These are phyloP conservation scores for Rhodofomes roseus DNA, from an alignment of 1,284 basidiomycete genomes.

Conservation along the genomic window DNA sequence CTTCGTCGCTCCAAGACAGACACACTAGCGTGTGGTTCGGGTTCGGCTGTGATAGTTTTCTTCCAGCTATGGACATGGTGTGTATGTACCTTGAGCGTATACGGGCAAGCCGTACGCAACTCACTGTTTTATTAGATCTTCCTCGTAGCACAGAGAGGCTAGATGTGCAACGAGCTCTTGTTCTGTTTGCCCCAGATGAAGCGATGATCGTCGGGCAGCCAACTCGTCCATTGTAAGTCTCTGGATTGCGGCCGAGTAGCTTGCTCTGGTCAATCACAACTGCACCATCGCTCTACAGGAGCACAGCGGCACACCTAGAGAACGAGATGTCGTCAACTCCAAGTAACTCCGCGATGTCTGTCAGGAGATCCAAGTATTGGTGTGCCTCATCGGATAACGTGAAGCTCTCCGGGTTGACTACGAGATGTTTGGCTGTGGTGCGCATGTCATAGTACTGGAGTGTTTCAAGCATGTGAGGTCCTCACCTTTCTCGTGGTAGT, in stretches of 20 bases:
- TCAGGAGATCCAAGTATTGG: conserved; percentile 13
- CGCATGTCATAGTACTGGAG: too few relatives aligned
- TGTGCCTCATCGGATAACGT: background rate
- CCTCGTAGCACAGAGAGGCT: conserved; percentile 30
- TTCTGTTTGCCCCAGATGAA: conserved; percentile 32
- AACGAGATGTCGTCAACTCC: conserved; percentile 24
- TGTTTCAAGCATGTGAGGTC: background rate
- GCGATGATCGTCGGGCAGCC: conserved; percentile 27
- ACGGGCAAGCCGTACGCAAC: conserved; percentile 5
- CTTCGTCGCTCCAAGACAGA: conserved; percentile 34
- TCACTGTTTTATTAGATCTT: conserved; percentile 34
- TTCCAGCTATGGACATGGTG: conserved; percentile 34
- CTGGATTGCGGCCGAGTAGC: conserved; percentile 35
- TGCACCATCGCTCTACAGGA: background rate
- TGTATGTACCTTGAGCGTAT: background rate
- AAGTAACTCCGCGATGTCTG: conserved; percentile 20
- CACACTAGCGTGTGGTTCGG: conserved; percentile 24
- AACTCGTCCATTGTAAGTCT: conserved; percentile 32
- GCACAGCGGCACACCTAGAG: conserved; percentile 7
- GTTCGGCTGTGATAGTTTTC: conserved; percentile 23
- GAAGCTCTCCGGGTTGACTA: background rate
- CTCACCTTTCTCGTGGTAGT: background rate
- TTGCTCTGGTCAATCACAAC: conserved; percentile 10
- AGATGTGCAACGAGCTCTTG: conserved; percentile 35
- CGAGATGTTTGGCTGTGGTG: background rate